Base-by-base conservation (phyloP, 495 filamentous ascomycete genomes). In the Thermochaetoides thermophila region DNA sequence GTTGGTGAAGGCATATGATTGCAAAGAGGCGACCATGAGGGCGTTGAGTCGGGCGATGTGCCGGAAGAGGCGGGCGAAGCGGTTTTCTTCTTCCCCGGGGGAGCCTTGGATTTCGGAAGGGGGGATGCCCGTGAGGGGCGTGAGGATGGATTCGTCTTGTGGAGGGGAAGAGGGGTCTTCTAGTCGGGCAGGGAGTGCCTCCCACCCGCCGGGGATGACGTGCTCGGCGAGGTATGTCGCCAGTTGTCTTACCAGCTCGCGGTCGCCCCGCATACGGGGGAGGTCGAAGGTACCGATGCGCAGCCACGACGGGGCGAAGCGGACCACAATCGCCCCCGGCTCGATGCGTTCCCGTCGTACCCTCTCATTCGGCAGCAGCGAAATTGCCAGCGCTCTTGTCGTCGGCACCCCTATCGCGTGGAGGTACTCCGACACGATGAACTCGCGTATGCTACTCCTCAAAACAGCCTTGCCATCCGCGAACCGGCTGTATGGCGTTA, bases 1-100 rank as follows among this genome's bases (percentile, higher is more conserved):
- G 48, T 97, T 97, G 69, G 87, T 95, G 58, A 97, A 97, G 9
- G 81, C 89, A 56, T 93, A 95, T 14, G 82, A 82, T 57, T 97
- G 89, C 89, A 89, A 97, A 35, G 75, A 71, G 8, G 89, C 89
- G 1, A 95, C 86, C 0, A 81, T 93, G 25, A 72, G 66, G 1
- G 89, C 89, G 46, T 95, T 97, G 28, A 81, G 71, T 1, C 81
- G 76, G 11, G 73, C 73, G 31, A 97, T 78, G 44, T 91, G 85
- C 31, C 89, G 72, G 53, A 92, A 97, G 7, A 96, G 66, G 8
- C 84, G 68, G 3, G 77, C 66, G 53, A 83, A 97, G 21, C 87
- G 71, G 46, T 96, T 97, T 46, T 93, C 79, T 40, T 76, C 72
- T 3, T 66, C 47, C 1, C 68, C 74, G 19, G 62, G 38, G n/a